A percentile compares a stretch with the other conserved stretches of the same genome.
Evolutionary conservation across 108 stramenopile species (phyloP).

Genomic region (Cyclotella atomus): DNA sequence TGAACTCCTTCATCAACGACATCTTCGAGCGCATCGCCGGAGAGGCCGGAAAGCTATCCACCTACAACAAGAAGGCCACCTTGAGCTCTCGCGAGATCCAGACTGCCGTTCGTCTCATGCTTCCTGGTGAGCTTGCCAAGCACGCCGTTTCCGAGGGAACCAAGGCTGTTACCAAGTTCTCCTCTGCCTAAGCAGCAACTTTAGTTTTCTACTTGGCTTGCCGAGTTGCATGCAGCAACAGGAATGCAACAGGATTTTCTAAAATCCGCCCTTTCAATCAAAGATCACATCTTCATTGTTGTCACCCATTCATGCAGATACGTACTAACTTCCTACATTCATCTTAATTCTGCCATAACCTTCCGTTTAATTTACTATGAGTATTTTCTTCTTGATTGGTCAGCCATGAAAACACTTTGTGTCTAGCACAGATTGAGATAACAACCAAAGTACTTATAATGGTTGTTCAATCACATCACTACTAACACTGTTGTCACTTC

Average conservation of each 20-base stretch:
- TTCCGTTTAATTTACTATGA: too few relatives aligned
- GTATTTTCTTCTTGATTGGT: too few relatives aligned
- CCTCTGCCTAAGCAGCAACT: neutral
- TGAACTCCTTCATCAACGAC: neutral
- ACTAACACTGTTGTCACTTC: too few relatives aligned
- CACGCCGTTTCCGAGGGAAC: neutral
- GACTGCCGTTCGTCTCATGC: neutral
- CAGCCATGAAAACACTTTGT: too few relatives aligned
- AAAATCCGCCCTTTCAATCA: neutral
- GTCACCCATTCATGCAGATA: too few relatives aligned
- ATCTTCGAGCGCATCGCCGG: neutral
- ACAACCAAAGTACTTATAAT: too few relatives aligned
- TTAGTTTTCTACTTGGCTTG: neutral
- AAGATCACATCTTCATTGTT: too few relatives aligned
- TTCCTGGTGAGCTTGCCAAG: neutral
- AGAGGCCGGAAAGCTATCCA: neutral
- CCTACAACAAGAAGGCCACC: neutral
- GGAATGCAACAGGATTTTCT: neutral
- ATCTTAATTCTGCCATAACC: too few relatives aligned
- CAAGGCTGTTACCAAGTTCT: neutral
- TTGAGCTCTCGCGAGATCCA: neutral
- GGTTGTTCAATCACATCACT: too few relatives aligned
- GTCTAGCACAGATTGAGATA: too few relatives aligned
- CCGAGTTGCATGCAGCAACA: neutral
- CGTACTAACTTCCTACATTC: too few relatives aligned